A percentile compares a stretch with the other conserved stretches of the same genome.
Conservation (phyloP, 805 yeast genomes). For the Saccharomycopsis oosterbeekiorum region DNA sequence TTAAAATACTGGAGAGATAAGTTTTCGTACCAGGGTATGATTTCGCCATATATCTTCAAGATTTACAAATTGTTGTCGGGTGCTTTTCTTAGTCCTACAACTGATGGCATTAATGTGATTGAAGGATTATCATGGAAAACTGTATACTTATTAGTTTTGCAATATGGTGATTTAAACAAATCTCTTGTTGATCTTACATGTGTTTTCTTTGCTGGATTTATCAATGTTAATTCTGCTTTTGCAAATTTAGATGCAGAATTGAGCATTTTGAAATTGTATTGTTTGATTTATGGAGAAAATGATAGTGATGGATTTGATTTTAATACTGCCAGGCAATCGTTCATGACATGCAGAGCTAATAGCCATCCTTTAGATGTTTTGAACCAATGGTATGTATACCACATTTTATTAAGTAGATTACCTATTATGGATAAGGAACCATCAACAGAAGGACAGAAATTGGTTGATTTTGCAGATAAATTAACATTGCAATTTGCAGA, state of each 20-base stretch:
- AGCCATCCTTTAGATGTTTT: conserved; percentile 26
- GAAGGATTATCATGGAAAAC: conserved; percentile 57
- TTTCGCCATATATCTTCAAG: conserved; percentile 46
- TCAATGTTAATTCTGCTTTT: conserved; percentile 11
- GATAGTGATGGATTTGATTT: conserved; percentile 16
- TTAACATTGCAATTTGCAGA: conserved; percentile 38
- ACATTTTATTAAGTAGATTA: conserved; percentile 26
- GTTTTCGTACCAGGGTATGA: conserved; percentile 28
- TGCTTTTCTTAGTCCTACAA: conserved; percentile 25
- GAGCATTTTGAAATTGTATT: conserved; percentile 25
- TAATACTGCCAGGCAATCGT: conserved; percentile 9
- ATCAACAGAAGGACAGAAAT: conserved; percentile 1
- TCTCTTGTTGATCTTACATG: conserved; percentile 27
- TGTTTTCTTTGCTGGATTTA: conserved; percentile 19
- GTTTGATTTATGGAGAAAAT: conserved; percentile 14
- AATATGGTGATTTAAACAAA: conserved; percentile 46
- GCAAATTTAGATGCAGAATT: conserved; percentile 17
- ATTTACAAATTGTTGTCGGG: conserved; percentile 61
- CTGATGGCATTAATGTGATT: conserved; percentile 29
- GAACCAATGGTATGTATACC: conserved; percentile 43
- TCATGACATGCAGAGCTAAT: conserved; percentile 9
- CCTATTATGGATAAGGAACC: not conserved
- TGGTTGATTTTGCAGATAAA: conserved; percentile 26
- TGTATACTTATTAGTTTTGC: conserved; percentile 47
- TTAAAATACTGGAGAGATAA: conserved; percentile 53